These are phyloP conservation scores for Cladosporium phlei DNA, from an alignment of 2,329 filamentous ascomycete genomes.

Conservation along the genomic window DNA sequence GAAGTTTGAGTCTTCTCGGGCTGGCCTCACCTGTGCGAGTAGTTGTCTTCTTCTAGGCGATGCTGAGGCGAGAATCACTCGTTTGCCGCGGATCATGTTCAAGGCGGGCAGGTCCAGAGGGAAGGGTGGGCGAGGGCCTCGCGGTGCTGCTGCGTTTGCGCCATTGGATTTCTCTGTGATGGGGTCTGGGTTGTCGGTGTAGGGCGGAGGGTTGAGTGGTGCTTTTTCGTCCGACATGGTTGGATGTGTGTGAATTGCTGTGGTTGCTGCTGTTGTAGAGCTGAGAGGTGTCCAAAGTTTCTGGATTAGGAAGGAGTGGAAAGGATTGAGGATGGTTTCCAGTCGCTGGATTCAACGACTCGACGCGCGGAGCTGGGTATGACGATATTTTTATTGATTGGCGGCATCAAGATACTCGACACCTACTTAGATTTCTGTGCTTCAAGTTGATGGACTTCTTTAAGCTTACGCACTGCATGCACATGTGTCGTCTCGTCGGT, in stretches of 20 bases:
- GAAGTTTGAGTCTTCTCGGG: no score
- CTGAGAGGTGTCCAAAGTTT: not conserved
- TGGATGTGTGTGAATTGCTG: not conserved
- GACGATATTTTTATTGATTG: no score
- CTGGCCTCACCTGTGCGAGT: slow-evolving; percentile 58
- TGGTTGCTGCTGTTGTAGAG: not conserved
- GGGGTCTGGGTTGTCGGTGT: slow-evolving; percentile 29
- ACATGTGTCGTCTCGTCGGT: no score
- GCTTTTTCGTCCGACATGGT: slow-evolving; percentile 31
- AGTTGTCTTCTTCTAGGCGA: slow-evolving; percentile 81
- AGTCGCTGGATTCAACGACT: not conserved
- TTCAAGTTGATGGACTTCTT: no score
- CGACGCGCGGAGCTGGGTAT: slow-evolving; percentile 11
- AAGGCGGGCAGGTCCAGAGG: slow-evolving; percentile 78
- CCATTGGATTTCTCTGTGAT: slow-evolving; percentile 17
- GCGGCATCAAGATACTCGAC: no score
- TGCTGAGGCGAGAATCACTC: slow-evolving; percentile 84
- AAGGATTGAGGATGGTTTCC: not conserved
- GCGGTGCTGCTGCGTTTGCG: slow-evolving; percentile 20
- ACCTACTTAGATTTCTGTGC: no score
- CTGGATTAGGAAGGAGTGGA: not conserved
- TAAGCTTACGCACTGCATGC: not conserved
- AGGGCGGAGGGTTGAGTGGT: slow-evolving; percentile 42
- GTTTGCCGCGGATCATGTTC: slow-evolving; percentile 66
- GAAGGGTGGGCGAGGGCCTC: slow-evolving; percentile 48